These are phyloP conservation scores for Caloboletus firmus DNA, from an alignment of 1,284 basidiomycete species.

Conservation along the genomic window DNA sequence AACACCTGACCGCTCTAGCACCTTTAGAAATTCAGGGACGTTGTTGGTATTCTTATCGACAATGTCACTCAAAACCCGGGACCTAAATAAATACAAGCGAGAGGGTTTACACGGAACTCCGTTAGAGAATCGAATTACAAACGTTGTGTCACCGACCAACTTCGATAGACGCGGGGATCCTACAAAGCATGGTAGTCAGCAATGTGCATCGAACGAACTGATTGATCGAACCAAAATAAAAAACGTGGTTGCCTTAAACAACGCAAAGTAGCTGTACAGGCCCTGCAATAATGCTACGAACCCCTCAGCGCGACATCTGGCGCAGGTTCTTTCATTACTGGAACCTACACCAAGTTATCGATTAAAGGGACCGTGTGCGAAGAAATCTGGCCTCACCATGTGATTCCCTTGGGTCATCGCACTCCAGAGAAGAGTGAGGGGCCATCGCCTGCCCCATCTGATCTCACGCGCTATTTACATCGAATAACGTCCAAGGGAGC, in stretches of 20 bases:
- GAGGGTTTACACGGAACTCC: neutral
- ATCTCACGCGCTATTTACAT: conserved; percentile 47
- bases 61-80: conserved; percentile 42
- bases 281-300: conserved; percentile 24
- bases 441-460: conserved; percentile 63
- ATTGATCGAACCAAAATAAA: conserved; percentile 45
- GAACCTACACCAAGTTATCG: conserved; percentile 50
- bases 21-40: no score
- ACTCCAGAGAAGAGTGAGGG: conserved; percentile 86
- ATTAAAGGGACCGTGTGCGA: neutral
- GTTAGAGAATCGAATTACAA: conserved; percentile 44
- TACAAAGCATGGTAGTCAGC: conserved; percentile 28
- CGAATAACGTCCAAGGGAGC: conserved; percentile 60
- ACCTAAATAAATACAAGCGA: conserved; percentile 36
- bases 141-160: conserved; percentile 60
- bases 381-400: conserved; percentile 58
- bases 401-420: conserved; percentile 88
- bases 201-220: neutral
- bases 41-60: no score
- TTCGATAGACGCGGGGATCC: conserved; percentile 80
- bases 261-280: neutral
- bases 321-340: conserved; percentile 73
- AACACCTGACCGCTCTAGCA: no score
- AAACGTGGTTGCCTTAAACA: conserved; percentile 73
- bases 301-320: conserved; percentile 69